Evolutionary conservation across 2,329 filamentous ascomycete species (phyloP).

Genomic region (Escovopsis sp.): DNA sequence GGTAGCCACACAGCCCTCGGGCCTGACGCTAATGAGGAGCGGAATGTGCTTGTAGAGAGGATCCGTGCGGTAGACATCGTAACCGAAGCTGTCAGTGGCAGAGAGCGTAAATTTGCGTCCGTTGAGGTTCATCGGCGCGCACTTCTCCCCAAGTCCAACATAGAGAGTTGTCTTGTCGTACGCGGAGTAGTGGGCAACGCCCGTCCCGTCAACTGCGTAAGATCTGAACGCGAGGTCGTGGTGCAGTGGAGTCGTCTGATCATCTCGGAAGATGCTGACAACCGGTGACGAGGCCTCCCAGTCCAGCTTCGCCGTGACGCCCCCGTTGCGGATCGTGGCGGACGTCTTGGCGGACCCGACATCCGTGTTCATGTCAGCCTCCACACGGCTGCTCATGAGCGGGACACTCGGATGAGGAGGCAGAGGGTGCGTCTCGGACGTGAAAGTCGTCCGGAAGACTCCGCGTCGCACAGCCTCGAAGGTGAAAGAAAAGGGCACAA

Average conservation of each 20-base stretch:
- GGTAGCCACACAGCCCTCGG: slow-evolving; percentile 46
- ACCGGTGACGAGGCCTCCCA: slow-evolving; percentile 40
- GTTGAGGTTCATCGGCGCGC: slow-evolving; percentile 56
- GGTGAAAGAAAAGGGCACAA: slow-evolving; percentile 36
- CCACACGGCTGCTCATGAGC: slow-evolving; percentile 17
- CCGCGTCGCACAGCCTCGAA: slow-evolving; percentile 48
- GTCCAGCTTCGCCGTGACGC: slow-evolving; percentile 38
- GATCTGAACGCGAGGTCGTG: slow-evolving; percentile 49
- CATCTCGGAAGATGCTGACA: slow-evolving; percentile 35
- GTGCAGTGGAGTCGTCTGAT: slow-evolving; percentile 34
- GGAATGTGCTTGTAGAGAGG: slow-evolving; percentile 66
- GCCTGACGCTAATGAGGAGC: slow-evolving; percentile 51
- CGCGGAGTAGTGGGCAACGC: slow-evolving; percentile 48
- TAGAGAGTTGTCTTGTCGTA: slow-evolving; percentile 49
- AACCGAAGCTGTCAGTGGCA: slow-evolving; percentile 58
- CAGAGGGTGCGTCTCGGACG: slow-evolving; percentile 42
- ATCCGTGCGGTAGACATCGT: slow-evolving; percentile 55
- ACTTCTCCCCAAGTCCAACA: slow-evolving; percentile 57
- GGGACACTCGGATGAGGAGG: slow-evolving; percentile 48
- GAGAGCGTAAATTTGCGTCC: slow-evolving; percentile 51
- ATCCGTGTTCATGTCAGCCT: slow-evolving; percentile 13
- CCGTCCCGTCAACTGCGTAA: slow-evolving; percentile 45
- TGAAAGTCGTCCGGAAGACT: slow-evolving; percentile 54
- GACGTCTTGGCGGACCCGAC: slow-evolving; percentile 12
- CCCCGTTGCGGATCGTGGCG: slow-evolving; percentile 29